Base-by-base conservation (phyloP, 768 basidiomycete genomes). In the Sarcodon aspratus region DNA sequence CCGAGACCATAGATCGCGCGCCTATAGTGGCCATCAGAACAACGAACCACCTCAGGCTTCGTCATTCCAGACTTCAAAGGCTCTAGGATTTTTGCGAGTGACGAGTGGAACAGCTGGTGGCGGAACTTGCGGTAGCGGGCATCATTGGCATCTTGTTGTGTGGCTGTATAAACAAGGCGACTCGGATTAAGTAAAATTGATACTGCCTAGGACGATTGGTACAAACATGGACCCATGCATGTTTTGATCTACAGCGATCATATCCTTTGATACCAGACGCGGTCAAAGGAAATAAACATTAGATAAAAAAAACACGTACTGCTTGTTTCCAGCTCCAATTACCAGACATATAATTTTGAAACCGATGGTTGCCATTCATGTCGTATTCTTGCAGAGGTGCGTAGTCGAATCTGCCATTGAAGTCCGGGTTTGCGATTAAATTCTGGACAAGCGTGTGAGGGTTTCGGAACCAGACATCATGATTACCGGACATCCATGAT, bases 181-280 rank as follows among this genome's bases (percentile, higher is more conserved):
- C n/a, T n/a, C n/a, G n/a, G n/a, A n/a, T n/a, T n/a, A n/a, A n/a
- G 67, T 70, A 0, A 69, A 72, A 48, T 72, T 72, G 48, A 72
- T 65, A 46, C 66, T 68, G 1, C 69, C 68, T 1, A 52, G 50
- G 13, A 70, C 48, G 15, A 69, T 50, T 0, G 63, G 59, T 1
- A 53, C 55, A 33, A 63, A 56, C 9, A 49, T 46, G 7, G 45
- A 45, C 3, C 59, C 52, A 10, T 57, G 52, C 10, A 46, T 58
- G 11, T 38, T 44, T 7, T 47, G 48, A 32, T 52, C 38, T 8
- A 7, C n/a, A n/a, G n/a, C n/a, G n/a, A n/a, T n/a, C n/a, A n/a
- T n/a, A n/a, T n/a, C n/a, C n/a, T n/a, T n/a, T n/a, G n/a, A n/a
- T n/a, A n/a, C n/a, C n/a, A n/a, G n/a, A n/a, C n/a, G n/a, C n/a